Base-by-base conservation (phyloP, 2,329 filamentous ascomycete genomes). In the Dryadomyces quercus-mongolicae region DNA sequence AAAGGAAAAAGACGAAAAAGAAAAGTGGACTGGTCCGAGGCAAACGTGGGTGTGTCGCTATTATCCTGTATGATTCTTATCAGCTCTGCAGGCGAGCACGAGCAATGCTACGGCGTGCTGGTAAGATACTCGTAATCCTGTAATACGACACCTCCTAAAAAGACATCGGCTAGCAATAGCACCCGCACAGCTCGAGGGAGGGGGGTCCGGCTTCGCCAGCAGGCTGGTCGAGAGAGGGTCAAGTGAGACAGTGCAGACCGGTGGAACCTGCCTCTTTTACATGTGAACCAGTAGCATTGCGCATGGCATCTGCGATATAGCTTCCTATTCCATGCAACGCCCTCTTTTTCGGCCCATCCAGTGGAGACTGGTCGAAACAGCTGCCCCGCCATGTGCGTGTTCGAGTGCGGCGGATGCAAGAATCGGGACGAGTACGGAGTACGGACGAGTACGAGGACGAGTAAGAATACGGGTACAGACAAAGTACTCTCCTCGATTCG, bases 201-300 rank as follows among this genome's bases (percentile, higher is more conserved):
- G 36, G 36, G 36, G 10, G 36, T 40, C 36, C 36, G 36, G 36
- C 36, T 40, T 40, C 36, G 36, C 36, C 36, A 40, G 36, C 36
- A 40, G 36, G 36, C 36, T 40, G 36, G 36, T 12, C 15, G 15
- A 16, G 15, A 16, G 36, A 40, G 36, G 36, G 36, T 40, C 36
- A 40, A 48, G 46, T 48, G 22, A 48, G 46, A 48, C 46, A 48
- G 46, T 20, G 15, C 42, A 40, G 42, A 8, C 16, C 15, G 46
- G 46, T 48, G 46, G 46, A 49, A 49, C 46, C 46, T 49, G 46
- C 46, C 46, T 49, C 46, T 49, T 34, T 34, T 49, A 25, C 46
- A 49, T 34, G 31, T 49, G 46, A 36, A 31, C 46, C 22, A 49
- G 42, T 18, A 44, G 42, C 42, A 44, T 18, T 20, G 25, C 18